Evolutionary conservation across 441 rosid genomes (phyloP).

Genomic region (Geranium incanum): DNA sequence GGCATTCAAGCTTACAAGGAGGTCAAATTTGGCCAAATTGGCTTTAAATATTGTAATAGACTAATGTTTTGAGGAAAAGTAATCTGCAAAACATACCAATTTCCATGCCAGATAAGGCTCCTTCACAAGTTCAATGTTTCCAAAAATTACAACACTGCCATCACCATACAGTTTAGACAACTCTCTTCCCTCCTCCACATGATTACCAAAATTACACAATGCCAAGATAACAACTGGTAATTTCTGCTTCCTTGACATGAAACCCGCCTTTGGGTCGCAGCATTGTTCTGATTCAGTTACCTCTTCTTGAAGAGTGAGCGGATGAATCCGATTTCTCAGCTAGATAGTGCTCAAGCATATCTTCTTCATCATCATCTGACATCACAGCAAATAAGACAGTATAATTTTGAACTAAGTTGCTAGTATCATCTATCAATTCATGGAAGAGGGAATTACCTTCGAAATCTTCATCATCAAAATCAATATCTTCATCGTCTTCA

Average conservation of each 20-base stretch:
- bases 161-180: background rate
- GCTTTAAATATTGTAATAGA: no score
- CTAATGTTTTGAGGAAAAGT: no score
- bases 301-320: slow-evolving; percentile 46
- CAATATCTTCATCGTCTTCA: slow-evolving; percentile 86
- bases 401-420: background rate
- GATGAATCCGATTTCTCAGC: slow-evolving; percentile 80
- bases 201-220: background rate
- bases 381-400: slow-evolving; percentile 10
- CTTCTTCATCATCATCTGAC: slow-evolving; percentile 89
- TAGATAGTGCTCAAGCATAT: slow-evolving; percentile 90
- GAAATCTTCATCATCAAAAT: slow-evolving; percentile 86
- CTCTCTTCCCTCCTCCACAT: background rate
- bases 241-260: slow-evolving; percentile 2
- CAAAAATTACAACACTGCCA: background rate
- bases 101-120: background rate
- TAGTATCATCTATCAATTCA: slow-evolving; percentile 9
- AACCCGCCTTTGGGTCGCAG: background rate
- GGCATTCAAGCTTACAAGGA: no score
- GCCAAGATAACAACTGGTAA: background rate
- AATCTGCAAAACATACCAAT: no score
- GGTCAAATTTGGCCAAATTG: no score
- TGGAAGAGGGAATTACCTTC: slow-evolving; percentile 47
- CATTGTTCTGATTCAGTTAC: background rate
- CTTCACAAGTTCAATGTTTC: slow-evolving; percentile 3